These are phyloP conservation scores for Gossypium laxum DNA, from an alignment of 441 rosid genomes.

Conservation along the genomic window DNA sequence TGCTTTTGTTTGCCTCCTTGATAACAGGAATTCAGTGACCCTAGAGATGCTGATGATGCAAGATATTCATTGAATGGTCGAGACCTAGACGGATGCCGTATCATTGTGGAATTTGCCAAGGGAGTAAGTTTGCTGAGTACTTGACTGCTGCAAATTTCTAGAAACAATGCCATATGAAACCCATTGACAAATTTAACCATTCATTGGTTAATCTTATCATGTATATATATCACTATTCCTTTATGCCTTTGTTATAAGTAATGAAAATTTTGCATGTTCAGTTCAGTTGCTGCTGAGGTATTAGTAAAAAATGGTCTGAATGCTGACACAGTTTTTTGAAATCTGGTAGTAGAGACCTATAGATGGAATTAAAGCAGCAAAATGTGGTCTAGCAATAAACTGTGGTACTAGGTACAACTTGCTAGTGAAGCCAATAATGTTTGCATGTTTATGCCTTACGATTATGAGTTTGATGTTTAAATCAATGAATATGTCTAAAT, in stretches of 20 bases:
- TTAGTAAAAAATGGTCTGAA: no score
- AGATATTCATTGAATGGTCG: conserved; percentile 56
- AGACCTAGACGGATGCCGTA: conserved; percentile 59
- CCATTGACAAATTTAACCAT: neutral
- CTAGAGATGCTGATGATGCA: conserved; percentile 71
- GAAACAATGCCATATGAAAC: neutral
- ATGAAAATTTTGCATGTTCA: no score
- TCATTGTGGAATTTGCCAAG: conserved; percentile 57
- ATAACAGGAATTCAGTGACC: conserved; percentile 58
- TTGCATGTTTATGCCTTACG: neutral
- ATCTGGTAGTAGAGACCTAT: no score
- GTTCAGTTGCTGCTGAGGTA: no score
- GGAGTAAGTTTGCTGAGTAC: conserved; percentile 37
- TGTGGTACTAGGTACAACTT: neutral
- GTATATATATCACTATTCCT: neutral
- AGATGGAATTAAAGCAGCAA: no score
- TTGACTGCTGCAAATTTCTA: neutral
- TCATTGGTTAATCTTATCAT: neutral
- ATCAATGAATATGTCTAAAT: neutral
- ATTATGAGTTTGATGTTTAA: neutral
- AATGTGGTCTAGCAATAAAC: neutral
- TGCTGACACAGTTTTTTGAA: no score
- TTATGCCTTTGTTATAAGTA: neutral
- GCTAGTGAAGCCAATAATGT: neutral
- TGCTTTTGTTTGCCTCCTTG: neutral